These are phyloP conservation scores for Vanilla planifolia DNA, from an alignment of 106 monocot genomes.

Conservation along the genomic window DNA sequence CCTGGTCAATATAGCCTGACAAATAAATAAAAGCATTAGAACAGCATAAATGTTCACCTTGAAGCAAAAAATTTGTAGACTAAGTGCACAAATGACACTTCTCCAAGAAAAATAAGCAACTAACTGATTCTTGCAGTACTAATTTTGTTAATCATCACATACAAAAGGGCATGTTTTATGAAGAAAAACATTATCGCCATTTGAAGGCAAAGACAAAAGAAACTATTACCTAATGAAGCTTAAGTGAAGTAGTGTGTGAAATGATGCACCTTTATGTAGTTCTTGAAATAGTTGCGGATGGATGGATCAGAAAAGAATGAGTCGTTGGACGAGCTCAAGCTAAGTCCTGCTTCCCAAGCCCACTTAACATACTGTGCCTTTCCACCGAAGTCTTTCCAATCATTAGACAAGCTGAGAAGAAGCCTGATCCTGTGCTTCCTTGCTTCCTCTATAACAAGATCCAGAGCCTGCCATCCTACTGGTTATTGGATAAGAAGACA, in stretches of 20 bases:
- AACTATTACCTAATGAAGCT: not conserved
- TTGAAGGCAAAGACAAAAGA: not conserved
- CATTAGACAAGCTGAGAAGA: conserved; percentile 66
- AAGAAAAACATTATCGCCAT: no score
- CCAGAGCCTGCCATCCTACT: conserved; percentile 58
- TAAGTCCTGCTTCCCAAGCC: conserved; percentile 92
- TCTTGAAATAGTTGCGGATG: conserved; percentile 83
- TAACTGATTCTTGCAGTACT: no score
- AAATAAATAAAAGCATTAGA: not conserved
- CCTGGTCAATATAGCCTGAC: conserved; percentile 73
- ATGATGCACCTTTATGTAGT: conserved; percentile 59
- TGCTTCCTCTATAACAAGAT: conserved; percentile 68
- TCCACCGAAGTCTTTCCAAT: conserved; percentile 71
- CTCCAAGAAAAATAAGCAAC: no score
- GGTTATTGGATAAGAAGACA: no score
- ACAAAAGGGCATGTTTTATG: no score
- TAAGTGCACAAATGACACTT: no score
- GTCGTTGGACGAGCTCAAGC: conserved; percentile 66
- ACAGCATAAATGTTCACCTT: not conserved
- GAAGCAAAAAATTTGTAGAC: not conserved
- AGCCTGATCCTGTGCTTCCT: conserved; percentile 49
- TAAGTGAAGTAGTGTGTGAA: not conserved
- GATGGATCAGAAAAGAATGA: conserved; percentile 90
- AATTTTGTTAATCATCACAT: no score
- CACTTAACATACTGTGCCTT: conserved; percentile 92